phyloP scores from a whole-genome alignment of 176 grass and related monocot species.

The Rhynchospora breviuscula region DNA sequence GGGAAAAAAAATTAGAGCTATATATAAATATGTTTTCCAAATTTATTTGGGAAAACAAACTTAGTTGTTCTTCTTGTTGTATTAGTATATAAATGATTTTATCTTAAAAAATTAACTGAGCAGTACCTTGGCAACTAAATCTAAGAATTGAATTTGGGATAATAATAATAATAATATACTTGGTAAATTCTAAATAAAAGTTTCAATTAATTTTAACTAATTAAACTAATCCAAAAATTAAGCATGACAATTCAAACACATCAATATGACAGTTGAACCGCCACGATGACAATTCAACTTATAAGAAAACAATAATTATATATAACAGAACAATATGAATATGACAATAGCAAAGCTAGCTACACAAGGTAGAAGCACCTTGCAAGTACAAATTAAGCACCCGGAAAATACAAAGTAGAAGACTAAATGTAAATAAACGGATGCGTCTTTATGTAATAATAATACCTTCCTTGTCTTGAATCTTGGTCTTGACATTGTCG shows the following conservation, averaged over 20 bases:
- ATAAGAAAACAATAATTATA: not conserved
- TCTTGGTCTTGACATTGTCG: slow-evolving; percentile 1
- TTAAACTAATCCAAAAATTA: too few relatives aligned
- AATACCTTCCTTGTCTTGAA: slow-evolving; percentile 40
- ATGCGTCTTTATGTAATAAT: not conserved
- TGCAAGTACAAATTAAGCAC: not conserved
- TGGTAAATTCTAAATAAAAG: too few relatives aligned
- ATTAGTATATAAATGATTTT: too few relatives aligned
- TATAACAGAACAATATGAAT: not conserved
- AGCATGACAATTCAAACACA: not conserved
- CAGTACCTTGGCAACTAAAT: not conserved
- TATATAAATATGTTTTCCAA: too few relatives aligned
- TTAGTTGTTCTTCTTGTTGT: not conserved
- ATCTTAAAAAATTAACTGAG: not conserved
- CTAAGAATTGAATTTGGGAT: not conserved
- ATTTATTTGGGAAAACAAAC: not conserved
- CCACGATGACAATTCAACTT: too few relatives aligned
- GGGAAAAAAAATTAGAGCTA: too few relatives aligned
- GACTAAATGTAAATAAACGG: not conserved
- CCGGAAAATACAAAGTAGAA: not conserved
- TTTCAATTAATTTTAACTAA: too few relatives aligned
- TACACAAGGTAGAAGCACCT: not conserved
- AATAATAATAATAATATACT: too few relatives aligned
- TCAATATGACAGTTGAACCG: not conserved
- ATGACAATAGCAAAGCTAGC: too few relatives aligned